Evolutionary conservation across 805 yeast species (phyloP).

Genomic region (Sugiyamaella mastotermitis): DNA sequence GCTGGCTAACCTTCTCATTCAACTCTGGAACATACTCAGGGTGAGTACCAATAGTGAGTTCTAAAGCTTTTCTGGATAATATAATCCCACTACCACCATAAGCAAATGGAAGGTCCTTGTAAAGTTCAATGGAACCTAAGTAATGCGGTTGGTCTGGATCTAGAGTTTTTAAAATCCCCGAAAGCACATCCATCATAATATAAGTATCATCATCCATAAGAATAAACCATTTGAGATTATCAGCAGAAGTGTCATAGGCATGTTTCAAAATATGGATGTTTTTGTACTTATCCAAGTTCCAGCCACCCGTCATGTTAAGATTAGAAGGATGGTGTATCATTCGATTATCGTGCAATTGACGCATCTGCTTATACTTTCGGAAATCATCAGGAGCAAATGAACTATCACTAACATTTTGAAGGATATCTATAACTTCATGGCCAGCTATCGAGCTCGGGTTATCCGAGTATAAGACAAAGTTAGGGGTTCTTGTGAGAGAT

Average conservation of each 20-base stretch:
- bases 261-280: slow-evolving; percentile 32
- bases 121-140: slow-evolving; percentile 27
- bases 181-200: slow-evolving; percentile 27
- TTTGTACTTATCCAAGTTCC: slow-evolving; percentile 33
- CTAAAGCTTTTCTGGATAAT: slow-evolving; percentile 28
- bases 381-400: slow-evolving; percentile 17
- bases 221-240: slow-evolving; percentile 29
- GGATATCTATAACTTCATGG: slow-evolving; percentile 27
- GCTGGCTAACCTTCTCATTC: slow-evolving; percentile 18
- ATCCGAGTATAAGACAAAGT: slow-evolving; percentile 32
- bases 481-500: slow-evolving; percentile 26
- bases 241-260: slow-evolving; percentile 26
- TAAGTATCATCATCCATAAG: slow-evolving; percentile 33
- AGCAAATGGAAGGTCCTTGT: slow-evolving; percentile 25
- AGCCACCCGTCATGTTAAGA: slow-evolving; percentile 22
- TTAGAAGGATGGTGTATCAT: slow-evolving; percentile 14
- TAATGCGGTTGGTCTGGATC: slow-evolving; percentile 28
- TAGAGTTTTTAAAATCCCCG: slow-evolving; percentile 19
- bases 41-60: slow-evolving; percentile 22
- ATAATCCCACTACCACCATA: slow-evolving; percentile 36
- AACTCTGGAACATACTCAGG: slow-evolving; percentile 18
- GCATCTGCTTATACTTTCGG: slow-evolving; percentile 25
- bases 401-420: slow-evolving; percentile 21
- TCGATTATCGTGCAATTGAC: slow-evolving; percentile 21
- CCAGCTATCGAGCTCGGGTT: slow-evolving; percentile 28